phyloP scores from a whole-genome alignment of 345 rosid genomes.

The Eutrema japonicum region DNA sequence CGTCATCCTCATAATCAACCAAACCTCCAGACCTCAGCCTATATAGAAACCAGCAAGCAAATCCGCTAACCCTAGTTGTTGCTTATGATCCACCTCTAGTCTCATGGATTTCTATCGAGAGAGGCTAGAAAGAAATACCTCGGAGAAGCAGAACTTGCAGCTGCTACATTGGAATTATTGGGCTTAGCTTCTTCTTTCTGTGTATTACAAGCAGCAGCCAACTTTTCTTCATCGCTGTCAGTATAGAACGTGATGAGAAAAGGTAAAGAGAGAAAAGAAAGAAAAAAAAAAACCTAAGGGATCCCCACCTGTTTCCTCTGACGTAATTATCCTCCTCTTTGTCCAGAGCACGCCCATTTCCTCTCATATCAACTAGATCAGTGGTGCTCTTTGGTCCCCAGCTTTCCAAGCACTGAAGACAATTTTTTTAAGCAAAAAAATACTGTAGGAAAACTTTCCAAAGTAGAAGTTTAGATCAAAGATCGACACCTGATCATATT shows the following conservation, averaged over 20 bases:
- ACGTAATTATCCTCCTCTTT: background rate
- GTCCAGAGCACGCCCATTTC: conserved; percentile 70
- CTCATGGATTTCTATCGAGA: conserved; percentile 1
- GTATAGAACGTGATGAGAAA: background rate
- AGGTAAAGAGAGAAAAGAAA: background rate
- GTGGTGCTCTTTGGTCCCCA: conserved; percentile 51
- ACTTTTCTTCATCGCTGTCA: conserved; percentile 55
- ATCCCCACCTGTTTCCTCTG: conserved; percentile 13
- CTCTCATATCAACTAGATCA: conserved; percentile 53
- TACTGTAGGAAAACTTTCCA: conserved; percentile 17
- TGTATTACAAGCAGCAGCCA: conserved; percentile 60
- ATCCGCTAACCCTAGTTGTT: conserved; percentile 18
- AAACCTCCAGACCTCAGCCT: conserved; percentile 66
- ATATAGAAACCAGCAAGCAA: conserved; percentile 19
- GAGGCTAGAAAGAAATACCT: conserved; percentile 51
- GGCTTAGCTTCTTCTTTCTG: conserved; percentile 54
- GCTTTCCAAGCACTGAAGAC: conserved; percentile 66
- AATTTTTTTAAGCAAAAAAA: conserved; percentile 33
- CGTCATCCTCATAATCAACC: conserved; percentile 94
- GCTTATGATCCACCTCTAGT: conserved; percentile 25
- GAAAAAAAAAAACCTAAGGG: background rate
- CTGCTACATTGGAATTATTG: conserved; percentile 64
- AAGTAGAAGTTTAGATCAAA: conserved; percentile 10
- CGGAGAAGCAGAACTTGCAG: conserved; percentile 49
- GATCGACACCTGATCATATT: conserved; percentile 71